Evolutionary conservation across 2,329 filamentous ascomycete species (phyloP).

Genomic region (Mariannaea sp.): DNA sequence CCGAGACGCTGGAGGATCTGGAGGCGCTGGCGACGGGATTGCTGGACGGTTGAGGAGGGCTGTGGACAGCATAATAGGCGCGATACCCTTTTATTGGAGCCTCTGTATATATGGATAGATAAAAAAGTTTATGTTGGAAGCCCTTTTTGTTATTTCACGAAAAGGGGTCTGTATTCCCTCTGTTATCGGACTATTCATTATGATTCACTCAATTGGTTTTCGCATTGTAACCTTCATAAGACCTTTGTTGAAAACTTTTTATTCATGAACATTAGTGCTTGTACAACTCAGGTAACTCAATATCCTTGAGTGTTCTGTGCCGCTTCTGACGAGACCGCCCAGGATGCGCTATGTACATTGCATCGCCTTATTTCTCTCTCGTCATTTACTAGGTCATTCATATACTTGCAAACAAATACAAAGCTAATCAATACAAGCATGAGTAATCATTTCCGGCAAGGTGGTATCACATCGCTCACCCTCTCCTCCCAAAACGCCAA

Average conservation of each 20-base stretch:
- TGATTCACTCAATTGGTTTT: neutral
- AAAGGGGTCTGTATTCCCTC: conserved; percentile 10
- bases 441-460: neutral
- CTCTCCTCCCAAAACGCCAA: conserved; percentile 1
- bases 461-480: conserved; percentile 7
- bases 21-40: conserved; percentile 77
- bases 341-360: neutral
- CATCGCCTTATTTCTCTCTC: neutral
- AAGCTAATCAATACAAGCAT: neutral
- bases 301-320: too few relatives aligned
- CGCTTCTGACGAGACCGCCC: conserved; percentile 13
- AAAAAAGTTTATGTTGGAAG: conserved; percentile 30
- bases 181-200: neutral
- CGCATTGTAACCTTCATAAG: neutral
- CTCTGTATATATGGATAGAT: conserved; percentile 27
- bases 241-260: neutral
- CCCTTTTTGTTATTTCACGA: conserved; percentile 11
- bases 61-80: conserved; percentile 19
- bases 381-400: too few relatives aligned
- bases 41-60: conserved; percentile 53
- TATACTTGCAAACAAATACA: neutral
- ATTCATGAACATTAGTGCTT: conserved; percentile 6
- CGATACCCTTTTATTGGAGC: conserved; percentile 38
- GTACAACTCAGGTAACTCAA: too few relatives aligned
- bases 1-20: conserved; percentile 77